Percentiles rank a stretch among this genome's conserved stretches.
Evolutionary conservation across 179 eudicot genomes (phyloP).

Genomic region (Corrigiola litoralis): DNA sequence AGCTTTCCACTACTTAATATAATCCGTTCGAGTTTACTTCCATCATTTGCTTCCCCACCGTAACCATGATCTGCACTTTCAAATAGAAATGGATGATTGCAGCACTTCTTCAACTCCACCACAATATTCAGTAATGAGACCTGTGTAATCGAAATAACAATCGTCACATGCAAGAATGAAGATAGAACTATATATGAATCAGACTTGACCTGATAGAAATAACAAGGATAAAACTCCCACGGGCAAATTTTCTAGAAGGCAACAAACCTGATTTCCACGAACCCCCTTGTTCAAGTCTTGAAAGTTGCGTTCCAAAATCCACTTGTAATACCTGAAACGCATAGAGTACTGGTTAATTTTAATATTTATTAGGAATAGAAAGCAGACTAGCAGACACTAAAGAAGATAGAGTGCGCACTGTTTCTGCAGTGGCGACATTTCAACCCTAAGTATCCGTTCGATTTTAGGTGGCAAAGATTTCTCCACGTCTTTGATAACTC

Average conservation of each 20-base stretch:
- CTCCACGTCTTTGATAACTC: constrained; percentile 99
- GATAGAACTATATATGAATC: neutral
- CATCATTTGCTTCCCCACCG: constrained; percentile 89
- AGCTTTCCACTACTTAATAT: constrained; percentile 95
- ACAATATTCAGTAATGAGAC: constrained; percentile 96
- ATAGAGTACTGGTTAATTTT: constrained; percentile 1
- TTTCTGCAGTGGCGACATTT: constrained; percentile 99
- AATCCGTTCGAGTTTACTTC: constrained; percentile 83
- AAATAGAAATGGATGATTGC: constrained; percentile 98
- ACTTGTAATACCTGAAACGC: constrained; percentile 79
- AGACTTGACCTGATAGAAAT: neutral
- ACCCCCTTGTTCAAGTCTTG: constrained; percentile 98
- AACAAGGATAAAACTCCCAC: neutral
- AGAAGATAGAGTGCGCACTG: constrained; percentile 50
- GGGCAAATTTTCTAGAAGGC: neutral
- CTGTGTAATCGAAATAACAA: constrained; percentile 37
- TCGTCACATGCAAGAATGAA: neutral
- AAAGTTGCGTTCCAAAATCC: constrained; percentile 98
- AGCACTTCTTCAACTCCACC: constrained; percentile 99
- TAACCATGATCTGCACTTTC: constrained; percentile 99
- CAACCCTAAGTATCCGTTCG: constrained; percentile 95
- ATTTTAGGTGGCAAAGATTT: constrained; percentile 99
- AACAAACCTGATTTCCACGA: constrained; percentile 92
- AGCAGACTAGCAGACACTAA: neutral
- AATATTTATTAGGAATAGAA: neutral